phyloP scores from a whole-genome alignment of 164 flowering plant species.

The Berberis thunbergii region DNA sequence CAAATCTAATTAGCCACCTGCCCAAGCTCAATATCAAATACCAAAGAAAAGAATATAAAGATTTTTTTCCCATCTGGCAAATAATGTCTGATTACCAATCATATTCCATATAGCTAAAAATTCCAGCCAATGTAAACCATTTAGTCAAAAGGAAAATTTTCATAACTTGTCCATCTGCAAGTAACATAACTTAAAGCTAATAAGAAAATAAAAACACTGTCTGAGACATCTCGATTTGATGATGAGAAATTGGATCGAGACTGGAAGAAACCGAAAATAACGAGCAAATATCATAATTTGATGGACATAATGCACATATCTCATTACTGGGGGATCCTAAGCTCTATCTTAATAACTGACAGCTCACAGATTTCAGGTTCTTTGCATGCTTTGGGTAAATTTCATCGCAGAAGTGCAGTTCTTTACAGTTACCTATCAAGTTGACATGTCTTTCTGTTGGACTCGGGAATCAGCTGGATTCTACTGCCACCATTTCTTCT shows the following conservation, averaged over 20 bases:
- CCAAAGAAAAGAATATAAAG: too few relatives aligned
- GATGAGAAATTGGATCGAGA: not conserved
- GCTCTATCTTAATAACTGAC: not conserved
- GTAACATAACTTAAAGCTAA: not conserved
- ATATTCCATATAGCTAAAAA: too few relatives aligned
- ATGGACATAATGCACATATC: not conserved
- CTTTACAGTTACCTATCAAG: not conserved
- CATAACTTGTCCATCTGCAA: too few relatives aligned
- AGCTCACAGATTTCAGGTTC: not conserved
- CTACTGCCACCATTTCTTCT: constrained; percentile 31
- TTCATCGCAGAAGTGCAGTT: not conserved
- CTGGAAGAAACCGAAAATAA: not conserved
- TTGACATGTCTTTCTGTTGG: not conserved
- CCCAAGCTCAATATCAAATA: too few relatives aligned
- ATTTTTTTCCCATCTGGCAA: too few relatives aligned
- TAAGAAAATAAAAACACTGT: not conserved
- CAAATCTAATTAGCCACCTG: too few relatives aligned
- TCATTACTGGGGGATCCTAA: not conserved
- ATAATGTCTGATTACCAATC: too few relatives aligned
- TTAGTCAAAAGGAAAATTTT: too few relatives aligned
- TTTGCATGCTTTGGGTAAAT: not conserved
- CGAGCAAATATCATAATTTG: not conserved
- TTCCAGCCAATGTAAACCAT: too few relatives aligned
- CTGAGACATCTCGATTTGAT: not conserved
- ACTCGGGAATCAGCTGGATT: not conserved